A percentile compares a stretch with the other conserved stretches of the same genome.
phyloP scores from a whole-genome alignment of 73 alveolate genomes.

The Blepharisma japonicum region DNA sequence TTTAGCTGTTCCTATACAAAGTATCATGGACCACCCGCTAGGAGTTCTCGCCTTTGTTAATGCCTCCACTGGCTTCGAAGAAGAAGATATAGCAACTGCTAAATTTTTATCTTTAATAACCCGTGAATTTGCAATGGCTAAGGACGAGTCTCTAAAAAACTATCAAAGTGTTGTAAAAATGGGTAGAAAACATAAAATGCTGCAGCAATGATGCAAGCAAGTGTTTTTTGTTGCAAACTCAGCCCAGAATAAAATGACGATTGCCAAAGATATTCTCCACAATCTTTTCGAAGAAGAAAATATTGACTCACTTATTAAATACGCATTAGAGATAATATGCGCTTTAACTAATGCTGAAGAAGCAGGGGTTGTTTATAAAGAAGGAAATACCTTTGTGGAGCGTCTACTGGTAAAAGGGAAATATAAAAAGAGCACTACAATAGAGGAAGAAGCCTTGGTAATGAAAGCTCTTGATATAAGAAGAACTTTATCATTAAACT shows the following conservation, averaged over 20 bases:
- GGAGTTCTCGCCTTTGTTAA: slow-evolving; percentile 26
- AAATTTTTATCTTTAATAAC: too few relatives aligned
- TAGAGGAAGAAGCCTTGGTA: background rate
- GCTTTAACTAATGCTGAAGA: background rate
- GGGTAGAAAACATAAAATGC: slow-evolving; percentile 8
- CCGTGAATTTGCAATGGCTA: too few relatives aligned
- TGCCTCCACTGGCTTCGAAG: background rate
- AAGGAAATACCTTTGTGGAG: background rate
- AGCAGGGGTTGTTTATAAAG: background rate
- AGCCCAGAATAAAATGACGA: background rate
- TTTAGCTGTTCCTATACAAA: background rate
- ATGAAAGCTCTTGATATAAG: background rate
- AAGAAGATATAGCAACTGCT: slow-evolving; percentile 4
- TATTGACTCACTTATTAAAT: background rate
- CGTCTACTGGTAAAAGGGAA: background rate
- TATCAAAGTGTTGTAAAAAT: background rate
- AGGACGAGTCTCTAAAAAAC: background rate
- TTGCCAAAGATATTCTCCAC: background rate
- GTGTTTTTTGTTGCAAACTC: slow-evolving; percentile 9
- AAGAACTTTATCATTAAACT: background rate
- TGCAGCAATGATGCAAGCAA: slow-evolving; percentile 2
- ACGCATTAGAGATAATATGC: background rate
- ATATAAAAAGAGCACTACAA: background rate
- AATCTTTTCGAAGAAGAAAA: background rate
- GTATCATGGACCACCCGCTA: background rate